Evolutionary conservation across 441 rosid genomes (phyloP).

Genomic region (Hypseocharis bilobata): DNA sequence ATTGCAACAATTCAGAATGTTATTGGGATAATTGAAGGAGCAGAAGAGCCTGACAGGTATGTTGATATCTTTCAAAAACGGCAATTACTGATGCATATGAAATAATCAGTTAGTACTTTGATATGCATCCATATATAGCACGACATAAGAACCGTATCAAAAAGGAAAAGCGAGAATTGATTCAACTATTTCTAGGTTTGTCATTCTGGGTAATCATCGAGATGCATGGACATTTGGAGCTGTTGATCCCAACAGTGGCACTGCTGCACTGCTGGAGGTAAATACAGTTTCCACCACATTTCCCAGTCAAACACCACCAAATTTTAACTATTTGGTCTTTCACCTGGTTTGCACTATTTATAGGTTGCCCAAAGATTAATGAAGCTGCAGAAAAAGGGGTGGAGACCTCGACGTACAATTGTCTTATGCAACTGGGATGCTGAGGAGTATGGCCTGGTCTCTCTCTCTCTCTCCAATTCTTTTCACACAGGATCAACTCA

Average conservation of each 20-base stretch:
- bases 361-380: slow-evolving; percentile 57
- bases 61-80: slow-evolving; percentile 5
- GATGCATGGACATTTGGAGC: slow-evolving; percentile 96
- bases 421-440: slow-evolving; percentile 86
- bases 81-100: no score
- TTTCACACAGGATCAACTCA: not conserved
- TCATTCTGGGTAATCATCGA: slow-evolving; percentile 69
- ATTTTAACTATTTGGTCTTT: slow-evolving; percentile 3
- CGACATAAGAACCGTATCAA: no score
- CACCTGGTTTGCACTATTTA: not conserved
- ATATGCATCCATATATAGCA: no score
- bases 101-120: no score
- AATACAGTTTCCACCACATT: slow-evolving; percentile 3
- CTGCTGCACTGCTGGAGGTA: slow-evolving; percentile 74
- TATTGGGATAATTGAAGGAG: slow-evolving; percentile 63
- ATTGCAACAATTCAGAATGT: slow-evolving; percentile 64
- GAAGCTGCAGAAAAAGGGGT: slow-evolving; percentile 55
- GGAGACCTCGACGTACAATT: slow-evolving; percentile 74
- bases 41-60: slow-evolving; percentile 77
- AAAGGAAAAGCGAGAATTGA: no score
- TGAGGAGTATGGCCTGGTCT: slow-evolving; percentile 84
- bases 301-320: not conserved
- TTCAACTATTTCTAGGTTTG: no score
- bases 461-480: slow-evolving; percentile 20
- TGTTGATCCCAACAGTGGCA: slow-evolving; percentile 86